Base-by-base conservation (phyloP, 2,329 filamentous ascomycete species). In the Hypoxylon sp. region DNA sequence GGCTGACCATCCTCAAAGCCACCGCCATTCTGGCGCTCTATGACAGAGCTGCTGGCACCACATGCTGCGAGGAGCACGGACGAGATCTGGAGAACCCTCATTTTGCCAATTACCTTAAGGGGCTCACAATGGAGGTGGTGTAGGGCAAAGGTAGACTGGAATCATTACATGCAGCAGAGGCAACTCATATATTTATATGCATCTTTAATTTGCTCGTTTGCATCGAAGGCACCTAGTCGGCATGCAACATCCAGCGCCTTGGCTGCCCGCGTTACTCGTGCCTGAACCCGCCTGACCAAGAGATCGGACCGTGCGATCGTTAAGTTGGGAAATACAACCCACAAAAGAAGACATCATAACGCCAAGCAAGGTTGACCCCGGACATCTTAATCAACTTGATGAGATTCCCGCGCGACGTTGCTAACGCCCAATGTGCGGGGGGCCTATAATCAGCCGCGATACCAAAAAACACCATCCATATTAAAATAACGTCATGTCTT, bases 1-100 rank as follows among this genome's bases (percentile, higher is more conserved):
- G 89, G 87, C 66, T 90, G 81, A 5, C 87, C 87, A 46, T 86
- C 75, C 9, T 76, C 73, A 71, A 87, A 88, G 32, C 79, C 75
- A 7, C 71, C 68, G n/a, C 53, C 41, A 36, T 65, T 69, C 43
- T 75, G 74, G 13, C 74, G 73, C 58, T 74, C 65, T 45, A 76
- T 71, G 19, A 64, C 70, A 13, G 70, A 69, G n/a, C 68, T 68
- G 11, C 58, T 60, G n/a, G 53, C 67, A 62, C 60, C 67, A 28
- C 51, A 69, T 19, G 63, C 69, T 13, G 69, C 69, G 28, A 75
- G 65, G 25, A 75, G 36, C 10, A 70, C 21, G 17, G 68, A 72
- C 11, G 67, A 69, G 43, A 68, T 30, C 51, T 73, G 67, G 48
- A 67, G 59, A 56, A 65, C 53, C 36, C 68, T 71, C 73, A 75